Evolutionary conservation across 306 rosid species (phyloP).

Genomic region (Dicorynia guianensis): DNA sequence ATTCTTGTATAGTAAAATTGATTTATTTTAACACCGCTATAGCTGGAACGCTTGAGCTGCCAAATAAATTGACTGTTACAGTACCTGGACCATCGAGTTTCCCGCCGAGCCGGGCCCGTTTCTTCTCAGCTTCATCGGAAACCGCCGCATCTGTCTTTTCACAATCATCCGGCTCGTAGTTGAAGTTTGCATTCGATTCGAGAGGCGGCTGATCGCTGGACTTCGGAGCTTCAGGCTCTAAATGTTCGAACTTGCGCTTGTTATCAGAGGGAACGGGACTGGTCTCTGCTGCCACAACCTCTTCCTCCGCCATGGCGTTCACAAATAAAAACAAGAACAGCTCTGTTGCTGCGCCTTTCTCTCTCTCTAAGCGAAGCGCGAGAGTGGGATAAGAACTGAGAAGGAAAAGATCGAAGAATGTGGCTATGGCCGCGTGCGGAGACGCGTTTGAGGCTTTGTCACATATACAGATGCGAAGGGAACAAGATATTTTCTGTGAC

Average conservation of each 20-base stretch:
- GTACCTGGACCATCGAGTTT: constrained; percentile 57
- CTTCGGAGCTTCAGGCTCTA: constrained; percentile 57
- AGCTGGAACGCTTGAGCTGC: not conserved
- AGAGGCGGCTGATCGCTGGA: constrained; percentile 41
- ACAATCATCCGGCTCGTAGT: constrained; percentile 37
- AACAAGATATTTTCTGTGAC: constrained; percentile 34
- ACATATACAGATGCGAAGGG: not conserved
- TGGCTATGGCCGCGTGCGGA: no score
- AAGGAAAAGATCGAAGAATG: no score
- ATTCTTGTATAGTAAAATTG: not conserved
- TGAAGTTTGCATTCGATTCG: constrained; percentile 48
- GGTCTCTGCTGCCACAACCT: constrained; percentile 48
- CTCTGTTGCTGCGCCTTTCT: not conserved
- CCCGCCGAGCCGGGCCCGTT: constrained; percentile 59
- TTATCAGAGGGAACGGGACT: constrained; percentile 69
- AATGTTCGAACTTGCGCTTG: constrained; percentile 90
- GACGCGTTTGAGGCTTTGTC: no score
- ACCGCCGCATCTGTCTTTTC: constrained; percentile 31
- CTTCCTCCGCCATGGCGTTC: constrained; percentile 79
- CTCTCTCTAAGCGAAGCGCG: not conserved
- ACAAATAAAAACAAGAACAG: not conserved
- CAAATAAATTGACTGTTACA: not conserved
- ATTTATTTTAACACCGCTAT: not conserved
- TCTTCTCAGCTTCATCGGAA: constrained; percentile 61
- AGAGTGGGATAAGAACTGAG: not conserved